phyloP scores from a whole-genome alignment of 164 flowering plant species.

The Stephania yunnanensis region DNA sequence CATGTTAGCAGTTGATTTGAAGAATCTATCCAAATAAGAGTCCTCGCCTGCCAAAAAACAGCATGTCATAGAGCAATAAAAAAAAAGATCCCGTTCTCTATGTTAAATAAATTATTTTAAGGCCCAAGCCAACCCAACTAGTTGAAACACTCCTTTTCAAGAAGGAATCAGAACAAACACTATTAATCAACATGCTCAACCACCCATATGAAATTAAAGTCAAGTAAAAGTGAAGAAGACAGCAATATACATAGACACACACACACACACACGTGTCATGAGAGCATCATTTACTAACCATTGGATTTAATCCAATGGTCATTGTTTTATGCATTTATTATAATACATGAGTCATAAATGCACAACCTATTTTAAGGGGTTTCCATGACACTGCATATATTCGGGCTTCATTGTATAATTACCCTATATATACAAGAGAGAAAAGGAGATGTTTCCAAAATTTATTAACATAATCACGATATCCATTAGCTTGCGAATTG shows the following conservation, averaged over 20 bases:
- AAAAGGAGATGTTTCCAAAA: not conserved
- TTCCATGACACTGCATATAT: too few species aligned
- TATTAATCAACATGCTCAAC: not conserved
- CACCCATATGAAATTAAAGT: not conserved
- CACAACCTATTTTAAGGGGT: too few species aligned
- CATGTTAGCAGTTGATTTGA: constrained; percentile 70
- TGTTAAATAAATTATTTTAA: too few species aligned
- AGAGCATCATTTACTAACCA: too few species aligned
- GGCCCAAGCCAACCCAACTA: too few species aligned
- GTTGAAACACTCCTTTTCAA: not conserved
- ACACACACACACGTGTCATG: too few species aligned
- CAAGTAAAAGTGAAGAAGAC: not conserved
- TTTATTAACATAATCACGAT: not conserved
- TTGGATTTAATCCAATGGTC: too few species aligned
- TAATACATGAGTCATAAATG: too few species aligned
- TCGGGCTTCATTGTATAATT: too few species aligned
- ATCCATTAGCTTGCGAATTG: not conserved
- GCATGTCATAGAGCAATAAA: not conserved
- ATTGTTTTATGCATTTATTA: too few species aligned
- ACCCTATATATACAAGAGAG: too few species aligned
- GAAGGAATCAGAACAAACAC: not conserved
- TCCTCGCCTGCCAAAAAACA: constrained; percentile 49
- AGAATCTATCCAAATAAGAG: constrained; percentile 82
- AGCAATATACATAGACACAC: not conserved
- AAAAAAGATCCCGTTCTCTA: too few species aligned